Percentiles rank a stretch among this genome's conserved stretches.
These are phyloP conservation scores for Alternaria ventricosa DNA, from an alignment of 2,329 filamentous ascomycete genomes.

Conservation along the genomic window DNA sequence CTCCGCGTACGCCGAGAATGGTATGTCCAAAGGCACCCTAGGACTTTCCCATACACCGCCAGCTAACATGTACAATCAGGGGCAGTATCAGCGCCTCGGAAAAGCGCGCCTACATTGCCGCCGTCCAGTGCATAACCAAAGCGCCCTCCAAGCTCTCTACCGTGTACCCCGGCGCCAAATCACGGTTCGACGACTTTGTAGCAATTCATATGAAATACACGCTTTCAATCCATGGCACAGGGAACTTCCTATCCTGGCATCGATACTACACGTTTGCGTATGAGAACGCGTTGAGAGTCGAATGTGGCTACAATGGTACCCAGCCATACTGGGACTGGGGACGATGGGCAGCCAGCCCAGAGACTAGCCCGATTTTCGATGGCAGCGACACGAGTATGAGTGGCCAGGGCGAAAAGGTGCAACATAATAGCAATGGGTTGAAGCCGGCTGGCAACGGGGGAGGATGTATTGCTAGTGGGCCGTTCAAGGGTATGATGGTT, in stretches of 20 bases:
- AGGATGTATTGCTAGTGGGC: conserved; percentile 61
- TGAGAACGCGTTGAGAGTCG: conserved; percentile 50
- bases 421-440: conserved; percentile 32
- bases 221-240: conserved; percentile 42
- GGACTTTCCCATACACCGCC: background rate
- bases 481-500: conserved; percentile 53
- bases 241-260: conserved; percentile 51
- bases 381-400: conserved; percentile 59
- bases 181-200: conserved; percentile 48
- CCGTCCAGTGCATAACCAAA: conserved; percentile 43
- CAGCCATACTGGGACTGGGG: conserved; percentile 64
- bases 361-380: conserved; percentile 63
- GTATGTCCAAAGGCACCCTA: conserved; percentile 13
- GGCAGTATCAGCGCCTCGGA: conserved; percentile 34
- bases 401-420: conserved; percentile 54
- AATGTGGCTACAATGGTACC: conserved; percentile 54
- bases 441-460: conserved; percentile 60
- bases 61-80: conserved; percentile 24
- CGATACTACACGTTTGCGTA: conserved; percentile 52
- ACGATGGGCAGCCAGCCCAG: conserved; percentile 51
- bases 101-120: conserved; percentile 47
- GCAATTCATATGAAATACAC: conserved; percentile 48
- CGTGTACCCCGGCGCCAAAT: conserved; percentile 41
- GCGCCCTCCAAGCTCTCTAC: conserved; percentile 32
- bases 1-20: conserved; percentile 40